phyloP scores from a whole-genome alignment of 495 filamentous ascomycete genomes.

The Neurospora intermedia region DNA sequence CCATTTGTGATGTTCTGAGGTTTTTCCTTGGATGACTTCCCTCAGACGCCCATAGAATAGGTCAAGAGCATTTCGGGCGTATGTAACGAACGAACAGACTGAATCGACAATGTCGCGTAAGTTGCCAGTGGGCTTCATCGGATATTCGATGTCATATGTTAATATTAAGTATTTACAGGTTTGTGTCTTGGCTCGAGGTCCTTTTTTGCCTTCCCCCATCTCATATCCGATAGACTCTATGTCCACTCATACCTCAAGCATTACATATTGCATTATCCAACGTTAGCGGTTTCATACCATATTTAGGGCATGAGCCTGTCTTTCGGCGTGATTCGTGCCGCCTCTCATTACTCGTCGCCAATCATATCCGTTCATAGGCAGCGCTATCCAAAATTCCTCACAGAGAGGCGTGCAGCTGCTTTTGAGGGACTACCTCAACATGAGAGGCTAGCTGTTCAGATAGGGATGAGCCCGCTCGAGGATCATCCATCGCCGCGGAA shows the following conservation, averaged over 20 bases:
- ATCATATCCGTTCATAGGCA: not conserved
- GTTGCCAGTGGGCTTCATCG: not conserved
- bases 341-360: not conserved
- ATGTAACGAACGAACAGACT: not conserved
- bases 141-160: not conserved
- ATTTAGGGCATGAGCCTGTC: not conserved
- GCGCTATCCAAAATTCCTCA: not conserved
- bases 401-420: not conserved
- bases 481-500: not conserved
- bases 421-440: not conserved
- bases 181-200: not conserved
- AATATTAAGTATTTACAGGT: not conserved
- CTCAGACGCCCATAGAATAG: not conserved
- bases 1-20: not conserved
- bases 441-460: not conserved
- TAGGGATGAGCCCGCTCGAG: not conserved
- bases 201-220: not conserved
- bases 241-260: not conserved
- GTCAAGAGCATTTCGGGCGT: not conserved
- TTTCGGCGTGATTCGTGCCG: not conserved
- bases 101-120: not conserved
- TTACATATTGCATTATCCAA: not conserved
- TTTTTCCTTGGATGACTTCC: not conserved
- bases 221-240: not conserved
- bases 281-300: not conserved